phyloP scores from a whole-genome alignment of 1,139 yeast species.

The Petasospora rhodanensis region DNA sequence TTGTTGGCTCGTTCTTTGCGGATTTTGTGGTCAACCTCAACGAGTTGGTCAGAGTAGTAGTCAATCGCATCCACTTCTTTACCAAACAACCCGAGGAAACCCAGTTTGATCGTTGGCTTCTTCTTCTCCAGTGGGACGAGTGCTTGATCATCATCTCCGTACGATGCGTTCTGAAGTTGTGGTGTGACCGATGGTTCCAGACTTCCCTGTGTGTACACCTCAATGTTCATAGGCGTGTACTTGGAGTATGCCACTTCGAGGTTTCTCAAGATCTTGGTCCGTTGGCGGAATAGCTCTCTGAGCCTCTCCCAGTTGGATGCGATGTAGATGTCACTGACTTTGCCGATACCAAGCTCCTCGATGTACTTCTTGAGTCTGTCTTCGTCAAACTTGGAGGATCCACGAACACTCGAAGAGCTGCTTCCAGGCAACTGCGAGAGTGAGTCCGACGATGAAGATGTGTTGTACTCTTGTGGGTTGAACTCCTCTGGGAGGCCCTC shows the following conservation, averaged over 20 bases:
- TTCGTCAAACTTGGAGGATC: constrained; percentile 26
- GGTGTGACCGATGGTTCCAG: constrained; percentile 25
- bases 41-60: constrained; percentile 51
- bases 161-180: constrained; percentile 3
- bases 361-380: constrained; percentile 47
- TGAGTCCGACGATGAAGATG: constrained; percentile 15
- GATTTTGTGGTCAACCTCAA: constrained; percentile 55
- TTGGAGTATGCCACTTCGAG: constrained; percentile 46
- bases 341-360: constrained; percentile 59
- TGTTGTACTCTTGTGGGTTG: constrained; percentile 36
- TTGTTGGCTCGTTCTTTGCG: constrained; percentile 40
- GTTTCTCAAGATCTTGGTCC: constrained; percentile 33
- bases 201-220: constrained; percentile 27
- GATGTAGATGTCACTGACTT: constrained; percentile 49
- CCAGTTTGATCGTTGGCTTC: constrained; percentile 40
- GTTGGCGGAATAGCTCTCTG: constrained; percentile 36
- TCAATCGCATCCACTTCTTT: constrained; percentile 62
- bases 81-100: constrained; percentile 51
- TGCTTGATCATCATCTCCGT: constrained; percentile 6
- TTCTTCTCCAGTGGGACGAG: constrained; percentile 5
- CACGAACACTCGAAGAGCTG: background rate
- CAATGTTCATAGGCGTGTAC: constrained; percentile 42
- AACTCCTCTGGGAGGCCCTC: constrained; percentile 76
- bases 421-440: constrained; percentile 3
- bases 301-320: constrained; percentile 53